These are phyloP conservation scores for Trichoderma oligosporum DNA, from an alignment of 2,329 filamentous ascomycete species.

Conservation along the genomic window DNA sequence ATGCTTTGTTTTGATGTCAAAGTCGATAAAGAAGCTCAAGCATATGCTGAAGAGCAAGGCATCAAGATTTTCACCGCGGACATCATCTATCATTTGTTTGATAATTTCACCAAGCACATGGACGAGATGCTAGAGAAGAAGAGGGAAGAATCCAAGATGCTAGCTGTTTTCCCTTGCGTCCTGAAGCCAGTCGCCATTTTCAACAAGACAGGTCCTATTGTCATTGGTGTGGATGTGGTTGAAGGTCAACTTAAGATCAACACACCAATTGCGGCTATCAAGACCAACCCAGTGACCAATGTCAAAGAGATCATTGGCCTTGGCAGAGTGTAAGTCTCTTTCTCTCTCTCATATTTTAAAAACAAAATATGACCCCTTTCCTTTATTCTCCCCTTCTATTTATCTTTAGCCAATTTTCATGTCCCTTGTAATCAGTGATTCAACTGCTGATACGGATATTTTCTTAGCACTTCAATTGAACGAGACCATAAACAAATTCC, in stretches of 20 bases:
- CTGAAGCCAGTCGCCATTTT: conserved; percentile 87
- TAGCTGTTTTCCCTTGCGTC: conserved; percentile 96
- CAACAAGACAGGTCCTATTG: conserved; percentile 96
- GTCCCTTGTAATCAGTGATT: no score
- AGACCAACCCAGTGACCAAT: conserved; percentile 72
- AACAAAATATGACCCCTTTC: no score
- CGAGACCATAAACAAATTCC: conserved; percentile 93
- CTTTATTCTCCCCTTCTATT: background rate
- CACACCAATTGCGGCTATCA: conserved; percentile 86
- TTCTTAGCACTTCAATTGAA: conserved; percentile 86
- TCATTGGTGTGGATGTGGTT: conserved; percentile 91
- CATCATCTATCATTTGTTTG: conserved; percentile 98
- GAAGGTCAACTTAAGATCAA: conserved; percentile 83
- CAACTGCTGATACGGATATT: conserved; percentile 31
- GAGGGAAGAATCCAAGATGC: conserved; percentile 93
- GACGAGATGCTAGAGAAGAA: conserved; percentile 78
- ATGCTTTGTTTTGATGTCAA: conserved; percentile 99
- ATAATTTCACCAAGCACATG: conserved; percentile 95
- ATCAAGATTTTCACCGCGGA: conserved; percentile 98
- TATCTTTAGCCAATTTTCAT: no score
- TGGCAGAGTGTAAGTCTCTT: conserved; percentile 80
- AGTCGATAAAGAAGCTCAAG: conserved; percentile 91
- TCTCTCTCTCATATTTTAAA: background rate
- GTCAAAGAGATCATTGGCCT: conserved; percentile 79
- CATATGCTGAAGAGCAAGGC: conserved; percentile 87